These are phyloP conservation scores for Pecoramyces ruminantium DNA, from an alignment of 192 early-diverging fungal species.

Conservation along the genomic window DNA sequence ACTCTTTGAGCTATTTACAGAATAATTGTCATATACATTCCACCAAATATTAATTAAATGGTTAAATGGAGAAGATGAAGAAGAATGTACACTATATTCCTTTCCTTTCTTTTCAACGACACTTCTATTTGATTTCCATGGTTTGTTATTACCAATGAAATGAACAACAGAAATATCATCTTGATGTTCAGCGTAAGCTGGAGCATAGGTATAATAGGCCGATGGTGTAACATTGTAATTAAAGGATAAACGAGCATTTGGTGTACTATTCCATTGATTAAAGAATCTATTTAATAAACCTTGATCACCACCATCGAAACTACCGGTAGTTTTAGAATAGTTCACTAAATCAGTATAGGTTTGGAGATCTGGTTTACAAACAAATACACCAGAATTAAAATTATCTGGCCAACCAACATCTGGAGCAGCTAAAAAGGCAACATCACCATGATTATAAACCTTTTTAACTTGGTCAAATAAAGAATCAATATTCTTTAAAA, in stretches of 20 bases:
- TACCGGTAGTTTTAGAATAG: background rate
- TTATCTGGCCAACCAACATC: slow-evolving; percentile 90
- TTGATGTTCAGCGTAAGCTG: slow-evolving; percentile 59
- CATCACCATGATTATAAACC: background rate
- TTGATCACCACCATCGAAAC: slow-evolving; percentile 65
- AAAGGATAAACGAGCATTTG: slow-evolving; percentile 53
- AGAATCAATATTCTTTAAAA: slow-evolving; percentile 62
- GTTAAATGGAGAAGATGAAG: background rate
- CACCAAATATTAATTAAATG: background rate
- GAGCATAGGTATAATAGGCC: slow-evolving; percentile 44
- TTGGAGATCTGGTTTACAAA: slow-evolving; percentile 29
- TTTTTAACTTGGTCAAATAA: slow-evolving; percentile 36
- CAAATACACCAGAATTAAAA: slow-evolving; percentile 94
- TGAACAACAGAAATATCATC: slow-evolving; percentile 61
- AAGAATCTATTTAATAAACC: slow-evolving; percentile 83
- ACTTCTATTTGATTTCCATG: slow-evolving; percentile 50
- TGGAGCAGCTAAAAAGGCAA: slow-evolving; percentile 58
- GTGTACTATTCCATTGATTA: slow-evolving; percentile 38
- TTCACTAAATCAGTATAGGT: background rate
- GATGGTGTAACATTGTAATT: slow-evolving; percentile 76
- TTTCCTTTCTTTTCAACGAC: background rate
- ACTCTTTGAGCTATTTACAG: background rate
- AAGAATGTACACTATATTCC: background rate
- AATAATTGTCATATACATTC: background rate
- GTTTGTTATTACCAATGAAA: slow-evolving; percentile 80